Base-by-base conservation (phyloP, 1,139 yeast species). In the Tardiomyces depauwii region DNA sequence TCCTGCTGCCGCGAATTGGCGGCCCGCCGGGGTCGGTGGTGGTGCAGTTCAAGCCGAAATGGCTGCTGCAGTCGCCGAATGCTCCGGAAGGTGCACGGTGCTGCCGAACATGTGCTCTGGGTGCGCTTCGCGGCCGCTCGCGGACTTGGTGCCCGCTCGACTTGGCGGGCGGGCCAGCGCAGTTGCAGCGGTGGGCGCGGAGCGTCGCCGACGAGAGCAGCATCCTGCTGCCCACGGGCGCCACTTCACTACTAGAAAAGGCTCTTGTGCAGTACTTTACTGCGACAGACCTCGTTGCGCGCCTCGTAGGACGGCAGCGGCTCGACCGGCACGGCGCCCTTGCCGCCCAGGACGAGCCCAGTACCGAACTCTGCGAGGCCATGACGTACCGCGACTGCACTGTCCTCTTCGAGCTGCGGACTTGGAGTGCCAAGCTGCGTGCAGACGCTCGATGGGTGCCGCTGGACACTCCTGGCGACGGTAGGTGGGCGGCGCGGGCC, bases 41-140 rank as follows among this genome's bases (percentile, higher is more conserved):
- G 2, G 51, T 68, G 2, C 73, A 71, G 45, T 60, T 71, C 48
- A 72, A 72, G 52, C 77, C 77, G 0, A 72, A 72, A 50, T 72
- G 76, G 76, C 59, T 72, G 7, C 32, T 49, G 2, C 62, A 59
- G 45, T 61, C 64, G 1, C 66, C 68, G 1, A 57, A 53, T 40
- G 68, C 71, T 1, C 68, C 71, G 2, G 23, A n/a, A 1, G 53
- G 50, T 14, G 52, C 63, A 1, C 16, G 42, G 2, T 54, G 58
- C 0, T 72, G 77, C 49, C 57, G 77, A 4, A 72, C 73, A 2
- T 72, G 77, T 54, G 75, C 76, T 0, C 53, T 70, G 23, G 55
- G 62, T 36, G 46, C 45, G 13, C 46, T 53, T 49, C 63, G 71
- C 14, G 59, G 60, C 40, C 47, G 53, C 40, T 28, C 52, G 44